Evolutionary conservation across 2,329 filamentous ascomycete species (phyloP).

Genomic region (Cercospora sp.): DNA sequence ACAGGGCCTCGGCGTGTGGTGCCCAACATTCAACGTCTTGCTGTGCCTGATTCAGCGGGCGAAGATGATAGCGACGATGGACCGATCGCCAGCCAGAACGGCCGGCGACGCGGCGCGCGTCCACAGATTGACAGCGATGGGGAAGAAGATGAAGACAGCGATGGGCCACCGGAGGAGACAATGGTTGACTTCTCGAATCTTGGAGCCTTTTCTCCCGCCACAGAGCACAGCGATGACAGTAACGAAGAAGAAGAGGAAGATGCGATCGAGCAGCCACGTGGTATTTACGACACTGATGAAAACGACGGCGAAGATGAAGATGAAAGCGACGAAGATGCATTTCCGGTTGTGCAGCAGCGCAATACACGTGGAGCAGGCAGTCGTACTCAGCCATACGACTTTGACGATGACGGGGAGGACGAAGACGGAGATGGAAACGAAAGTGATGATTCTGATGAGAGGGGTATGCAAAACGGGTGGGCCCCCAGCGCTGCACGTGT

Average conservation of each 20-base stretch:
- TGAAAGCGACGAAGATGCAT: neutral
- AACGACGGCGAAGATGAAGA: constrained; percentile 12
- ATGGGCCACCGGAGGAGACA: constrained; percentile 16
- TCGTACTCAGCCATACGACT: neutral
- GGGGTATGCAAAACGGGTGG: constrained; percentile 33
- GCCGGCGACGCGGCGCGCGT: constrained; percentile 11
- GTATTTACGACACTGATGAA: constrained; percentile 3
- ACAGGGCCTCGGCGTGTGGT: constrained; percentile 9
- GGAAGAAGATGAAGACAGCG: constrained; percentile 19
- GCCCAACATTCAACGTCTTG: neutral
- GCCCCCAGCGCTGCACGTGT: constrained; percentile 20
- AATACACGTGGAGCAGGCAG: neutral
- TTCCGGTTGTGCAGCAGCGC: neutral
- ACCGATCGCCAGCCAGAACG: constrained; percentile 14
- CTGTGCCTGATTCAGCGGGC: constrained; percentile 17
- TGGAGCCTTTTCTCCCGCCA: constrained; percentile 15
- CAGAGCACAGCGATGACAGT: constrained; percentile 11
- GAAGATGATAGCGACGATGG: constrained; percentile 25
- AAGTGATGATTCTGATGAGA: constrained; percentile 16
- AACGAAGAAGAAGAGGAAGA: constrained; percentile 9
- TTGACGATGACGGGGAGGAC: constrained; percentile 14
- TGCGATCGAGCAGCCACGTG: neutral
- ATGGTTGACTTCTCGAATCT: constrained; percentile 19
- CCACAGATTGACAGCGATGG: constrained; percentile 21
- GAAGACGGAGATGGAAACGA: constrained; percentile 20